These are phyloP conservation scores for Cyclotella cryptica DNA, from an alignment of 108 stramenopile species.

Conservation along the genomic window DNA sequence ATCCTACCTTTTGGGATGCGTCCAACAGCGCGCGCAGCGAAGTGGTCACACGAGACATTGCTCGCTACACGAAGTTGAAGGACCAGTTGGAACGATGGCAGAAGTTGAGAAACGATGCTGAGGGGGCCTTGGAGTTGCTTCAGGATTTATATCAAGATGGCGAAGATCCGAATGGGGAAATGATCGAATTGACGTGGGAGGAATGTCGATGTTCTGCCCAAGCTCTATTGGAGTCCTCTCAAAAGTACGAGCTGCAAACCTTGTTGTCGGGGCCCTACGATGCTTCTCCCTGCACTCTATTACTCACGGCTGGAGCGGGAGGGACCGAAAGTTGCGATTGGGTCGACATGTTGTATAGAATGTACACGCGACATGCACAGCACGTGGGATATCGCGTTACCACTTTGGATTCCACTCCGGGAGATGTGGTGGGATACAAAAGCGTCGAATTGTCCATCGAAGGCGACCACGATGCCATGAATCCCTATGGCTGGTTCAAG, in stretches of 20 bases:
- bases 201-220: constrained; percentile 60
- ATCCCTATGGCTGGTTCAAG: constrained; percentile 84
- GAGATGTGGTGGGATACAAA: constrained; percentile 91
- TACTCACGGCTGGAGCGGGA: constrained; percentile 97
- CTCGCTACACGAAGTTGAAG: constrained; percentile 48
- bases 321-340: constrained; percentile 97
- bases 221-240: constrained; percentile 52
- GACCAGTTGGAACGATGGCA: constrained; percentile 61
- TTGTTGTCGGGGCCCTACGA: constrained; percentile 82
- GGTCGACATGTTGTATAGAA: constrained; percentile 82
- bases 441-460: constrained; percentile 81
- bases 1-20: constrained; percentile 76
- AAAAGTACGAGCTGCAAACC: constrained; percentile 73
- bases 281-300: constrained; percentile 71
- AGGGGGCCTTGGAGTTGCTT: constrained; percentile 6
- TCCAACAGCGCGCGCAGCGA: constrained; percentile 51
- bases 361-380: constrained; percentile 81
- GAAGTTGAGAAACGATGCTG: constrained; percentile 35
- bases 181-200: constrained; percentile 43
- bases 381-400: constrained; percentile 67
- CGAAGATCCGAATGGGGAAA: constrained; percentile 40
- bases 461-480: constrained; percentile 11
- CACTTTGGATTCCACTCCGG: constrained; percentile 61
- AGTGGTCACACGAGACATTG: constrained; percentile 60
- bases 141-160: background rate